Evolutionary conservation across 768 basidiomycete species (phyloP), one percentile per base, ranked within the genome.

Genomic region (Dioszegia aurantiaca): DNA sequence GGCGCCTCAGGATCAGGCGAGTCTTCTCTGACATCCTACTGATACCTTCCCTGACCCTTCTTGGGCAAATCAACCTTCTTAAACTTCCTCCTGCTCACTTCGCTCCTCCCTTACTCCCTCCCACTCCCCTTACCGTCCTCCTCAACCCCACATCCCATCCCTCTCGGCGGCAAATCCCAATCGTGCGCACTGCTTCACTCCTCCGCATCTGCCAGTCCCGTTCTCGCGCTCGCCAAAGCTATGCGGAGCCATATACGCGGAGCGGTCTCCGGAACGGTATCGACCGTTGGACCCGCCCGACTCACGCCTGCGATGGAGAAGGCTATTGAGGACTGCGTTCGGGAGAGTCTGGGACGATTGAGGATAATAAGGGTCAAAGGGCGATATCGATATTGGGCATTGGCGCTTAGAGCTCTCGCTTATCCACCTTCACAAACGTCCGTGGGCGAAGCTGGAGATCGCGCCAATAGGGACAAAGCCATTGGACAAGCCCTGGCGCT

Each of bases 1-100:
- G 71, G 71, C 4, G 41, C 64, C 0, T 62, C 54, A 31, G 71
- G 71, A 19, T 68, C 67, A 30, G 71, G 71, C 65, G 30, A 45
- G 71, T 59, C 52, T 28, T 26, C n/a, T 39, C 19, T 30, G 10
- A 39, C 31, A 30, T 27, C 56, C 12, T 28, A 17, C 54, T 41
- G 17, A 9, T 24, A 24, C 37, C n/a, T 27, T 31, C 37, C 21
- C n/a, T 41, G 42, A n/a, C 11, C 48, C 6, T 17, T 16, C 41
- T 24, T 17, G 56, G 68, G 71, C 31, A 73, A 73, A 45, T 66
- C 71, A 8, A 49, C 64, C 17, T 47, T 68, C 43, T 26, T 68
- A 11, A 65, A 26, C n/a, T 67, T 70, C 62, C 54, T 70, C 6
- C 59, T 73, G n/a, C 42, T 67, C 27, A 70, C 68, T 0, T 53